A percentile compares a stretch with the other conserved stretches of the same genome.
Evolutionary conservation across 2,329 filamentous ascomycete species (phyloP).

Genomic region (Bretziella fagacearum): DNA sequence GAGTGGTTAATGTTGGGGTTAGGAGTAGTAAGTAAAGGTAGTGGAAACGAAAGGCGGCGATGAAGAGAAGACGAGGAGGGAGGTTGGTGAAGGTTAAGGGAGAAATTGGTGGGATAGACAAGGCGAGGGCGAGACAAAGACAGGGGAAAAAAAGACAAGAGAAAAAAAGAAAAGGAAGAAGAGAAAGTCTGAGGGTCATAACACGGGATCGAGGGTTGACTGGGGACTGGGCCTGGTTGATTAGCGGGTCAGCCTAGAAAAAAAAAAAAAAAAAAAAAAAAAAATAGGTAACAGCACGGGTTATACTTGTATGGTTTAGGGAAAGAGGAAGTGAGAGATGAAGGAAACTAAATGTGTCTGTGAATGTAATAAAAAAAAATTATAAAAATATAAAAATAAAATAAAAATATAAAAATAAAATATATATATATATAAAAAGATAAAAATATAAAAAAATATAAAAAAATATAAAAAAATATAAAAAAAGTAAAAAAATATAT

Average conservation of each 20-base stretch:
- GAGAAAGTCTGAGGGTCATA: not conserved
- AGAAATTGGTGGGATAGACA: slow-evolving; percentile 8
- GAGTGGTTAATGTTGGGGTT: slow-evolving; percentile 5
- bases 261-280: not conserved
- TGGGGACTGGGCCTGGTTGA: not conserved
- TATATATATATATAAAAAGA: not conserved
- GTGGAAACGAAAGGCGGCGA: slow-evolving; percentile 2
- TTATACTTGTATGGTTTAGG: not conserved
- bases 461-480: not conserved
- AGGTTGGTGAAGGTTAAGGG: not conserved
- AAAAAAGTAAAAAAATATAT: not conserved
- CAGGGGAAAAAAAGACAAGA: not conserved
- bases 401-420: not conserved
- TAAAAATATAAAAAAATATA: not conserved
- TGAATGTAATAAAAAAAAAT: not conserved
- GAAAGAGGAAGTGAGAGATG: not conserved
- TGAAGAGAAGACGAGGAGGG: not conserved
- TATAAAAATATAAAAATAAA: not conserved
- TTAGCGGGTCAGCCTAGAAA: no score
- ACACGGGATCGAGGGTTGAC: not conserved
- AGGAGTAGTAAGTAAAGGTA: slow-evolving; percentile 5
- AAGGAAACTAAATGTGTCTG: not conserved
- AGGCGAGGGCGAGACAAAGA: slow-evolving; percentile 4
- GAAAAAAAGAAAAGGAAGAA: slow-evolving; percentile 6
- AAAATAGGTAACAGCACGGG: not conserved